Base-by-base conservation (phyloP, 768 basidiomycete species). In the Tephrocybe rancida region DNA sequence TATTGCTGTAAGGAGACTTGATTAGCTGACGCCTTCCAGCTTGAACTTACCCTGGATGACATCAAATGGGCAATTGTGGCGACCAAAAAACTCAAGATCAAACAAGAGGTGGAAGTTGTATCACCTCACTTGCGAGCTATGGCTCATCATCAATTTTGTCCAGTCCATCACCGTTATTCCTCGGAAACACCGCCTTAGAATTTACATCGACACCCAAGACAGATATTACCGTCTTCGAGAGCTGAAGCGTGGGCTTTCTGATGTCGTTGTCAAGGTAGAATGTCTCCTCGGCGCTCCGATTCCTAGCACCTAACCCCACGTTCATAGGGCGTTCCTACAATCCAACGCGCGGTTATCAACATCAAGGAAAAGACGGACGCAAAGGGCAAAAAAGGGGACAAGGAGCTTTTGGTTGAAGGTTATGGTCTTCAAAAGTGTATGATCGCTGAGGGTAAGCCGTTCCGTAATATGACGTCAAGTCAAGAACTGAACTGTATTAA, bases 381-480 rank as follows among this genome's bases (percentile, higher is more conserved):
- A 3, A 81, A 82, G 56, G 92, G 92, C 2, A 87, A 88, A 70
- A 91, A 93, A 62, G 88, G 86, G 7, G 88, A 94, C 61, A 94
- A 96, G 67, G 91, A 96, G 66, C 73, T 99, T 9, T 81, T 99
- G 7, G 95, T 98, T 1, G 96, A 98, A 78, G 97, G 97, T 8
- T 95, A 98, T 70, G 97, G 97, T 14, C 75, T 99, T 51, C 90
- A 95, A 61, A 90, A 92, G 63, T 96, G 97, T 64, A 99, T 99
- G 97, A 88, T 83, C 22, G 96, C 94, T 1, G 95, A 97, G 73
- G 96, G 95, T 93, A 70, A 61, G 62, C 50, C 7, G 18, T 25
- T 47, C 48, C 34, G 44, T 24, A n/a, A 13, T 27, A 18, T 32
- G 43, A 27, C 19, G 18, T 22, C 10, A 27, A 38, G 51, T 46